Evolutionary conservation across 2,329 filamentous ascomycete species (phyloP).

Genomic region (Aspergillus luchuensis): DNA sequence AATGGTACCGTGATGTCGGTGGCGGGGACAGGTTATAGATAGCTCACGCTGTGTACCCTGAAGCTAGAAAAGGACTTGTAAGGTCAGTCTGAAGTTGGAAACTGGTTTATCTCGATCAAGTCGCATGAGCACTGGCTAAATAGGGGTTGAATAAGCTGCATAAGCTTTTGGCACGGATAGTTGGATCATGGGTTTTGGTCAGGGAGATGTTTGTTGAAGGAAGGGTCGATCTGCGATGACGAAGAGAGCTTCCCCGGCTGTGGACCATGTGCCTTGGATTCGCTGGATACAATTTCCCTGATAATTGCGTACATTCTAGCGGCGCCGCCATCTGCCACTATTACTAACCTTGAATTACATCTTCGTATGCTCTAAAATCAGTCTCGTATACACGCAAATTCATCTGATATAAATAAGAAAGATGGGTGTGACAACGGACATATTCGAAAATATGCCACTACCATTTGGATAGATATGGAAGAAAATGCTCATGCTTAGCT

Average conservation of each 20-base stretch:
- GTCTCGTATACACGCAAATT: no score
- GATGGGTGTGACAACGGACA: no score
- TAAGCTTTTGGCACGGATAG: background rate
- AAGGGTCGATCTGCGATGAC: background rate
- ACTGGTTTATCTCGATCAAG: background rate
- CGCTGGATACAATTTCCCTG: background rate
- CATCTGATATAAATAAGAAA: no score
- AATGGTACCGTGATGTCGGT: constrained; percentile 5
- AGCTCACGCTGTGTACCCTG: background rate
- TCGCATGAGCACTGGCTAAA: background rate
- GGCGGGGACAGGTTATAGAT: constrained; percentile 5
- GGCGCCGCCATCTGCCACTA: background rate
- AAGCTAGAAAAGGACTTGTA: background rate
- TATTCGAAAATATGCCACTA: no score
- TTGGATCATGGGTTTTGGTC: background rate
- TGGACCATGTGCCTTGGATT: background rate
- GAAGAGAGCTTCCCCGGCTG: background rate
- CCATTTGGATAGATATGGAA: no score
- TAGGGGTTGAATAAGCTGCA: background rate
- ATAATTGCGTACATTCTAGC: background rate
- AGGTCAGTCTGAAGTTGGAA: background rate
- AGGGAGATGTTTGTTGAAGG: background rate
- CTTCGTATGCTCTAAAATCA: no score
- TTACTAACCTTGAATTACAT: background rate
- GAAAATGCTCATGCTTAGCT: no score